Base-by-base conservation (phyloP, 495 filamentous ascomycete genomes). In the Neurospora sp. region DNA sequence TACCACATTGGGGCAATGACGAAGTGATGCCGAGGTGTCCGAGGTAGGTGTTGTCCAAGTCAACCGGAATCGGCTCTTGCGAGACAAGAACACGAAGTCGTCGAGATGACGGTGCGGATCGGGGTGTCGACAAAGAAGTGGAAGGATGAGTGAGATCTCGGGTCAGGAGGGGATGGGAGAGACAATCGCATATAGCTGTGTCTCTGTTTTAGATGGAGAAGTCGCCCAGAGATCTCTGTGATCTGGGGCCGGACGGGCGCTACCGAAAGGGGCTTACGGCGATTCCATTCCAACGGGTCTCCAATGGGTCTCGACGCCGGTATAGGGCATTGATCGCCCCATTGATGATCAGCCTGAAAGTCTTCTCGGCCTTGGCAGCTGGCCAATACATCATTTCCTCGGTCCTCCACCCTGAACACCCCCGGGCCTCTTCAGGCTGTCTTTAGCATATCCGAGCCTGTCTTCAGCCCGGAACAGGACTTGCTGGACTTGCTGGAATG, bases 111-210 rank as follows among this genome's bases (percentile, higher is more conserved):
- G 40, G 72, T 69, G 72, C 38, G 37, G 49, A 69, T 72, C 38
- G 46, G 72, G 46, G 18, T 31, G 54, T 40, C n/a, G 27, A 70
- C 72, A n/a, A 73, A 73, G 42, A 72, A 60, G 42, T 39, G 10
- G 60, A 66, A 66, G 40, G 31, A 39, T 35, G 44, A 31, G 39
- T 8, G 54, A 66, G 54, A 66, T 66, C 54, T 66, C 23, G 7
- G 54, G 54, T 35, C 14, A 16, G 14, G 11, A 18, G 31, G 54
- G 27, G 14, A 35, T 16, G 54, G 54, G 54, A 66, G 20, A 60
- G 54, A 35, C 54, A 35, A 66, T 66, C 54, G 27, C 54, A 66
- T 66, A 66, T 66, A 66, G 54, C 54, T 35, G 27, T 16, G 12
- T 18, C 49, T 18, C 23, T 31, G 23, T 62, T 12, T 16, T 6